Base-by-base conservation (phyloP, 495 filamentous ascomycete genomes). In the Clohesyomyces aquaticus region DNA sequence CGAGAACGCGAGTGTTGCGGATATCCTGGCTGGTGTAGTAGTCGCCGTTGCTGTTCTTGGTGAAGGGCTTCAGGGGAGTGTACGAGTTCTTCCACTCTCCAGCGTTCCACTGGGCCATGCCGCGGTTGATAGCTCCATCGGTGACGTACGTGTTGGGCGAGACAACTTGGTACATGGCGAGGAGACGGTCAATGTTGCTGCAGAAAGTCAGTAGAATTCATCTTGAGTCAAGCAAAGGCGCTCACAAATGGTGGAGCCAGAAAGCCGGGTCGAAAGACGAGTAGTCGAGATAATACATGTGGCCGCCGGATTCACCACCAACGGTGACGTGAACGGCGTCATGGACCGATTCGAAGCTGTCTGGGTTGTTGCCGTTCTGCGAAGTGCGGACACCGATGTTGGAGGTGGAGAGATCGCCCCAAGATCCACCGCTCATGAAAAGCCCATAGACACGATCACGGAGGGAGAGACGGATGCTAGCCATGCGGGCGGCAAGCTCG, bases 271-370 rank as follows among this genome's bases (percentile, higher is more conserved):
- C 68, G 41, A 71, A 71, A 12, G 68, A 55, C 16, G 68, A 63
- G 46, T 49, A 53, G 38, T 67, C 64, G 38, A 71, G 38, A 45
- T 67, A 67, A 46, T 59, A 68, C 68, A 71, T 71, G 50, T 66
- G 58, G 25, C 67, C 67, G n/a, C 55, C 59, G 21, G 59, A 29
- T 35, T 60, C 52, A 18, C 68, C 68, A 26, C 68, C 68, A 54
- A 45, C 51, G 18, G 60, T 68, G n/a, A 52, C 61, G 61, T 71
- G 68, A 26, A 71, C 53, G 23, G 32, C 53, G 29, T 71, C 65
- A 52, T 71, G 68, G 21, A 61, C 48, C 9, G 58, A 56, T 43
- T 71, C 68, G 60, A 71, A 68, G 65, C 64, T 67, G 49, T 71
- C 68, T 19, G 29, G 32, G 53, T 50, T 64, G 23, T 55, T 45